phyloP scores from a whole-genome alignment of 805 yeast genomes.

The Candida namnaoensis region DNA sequence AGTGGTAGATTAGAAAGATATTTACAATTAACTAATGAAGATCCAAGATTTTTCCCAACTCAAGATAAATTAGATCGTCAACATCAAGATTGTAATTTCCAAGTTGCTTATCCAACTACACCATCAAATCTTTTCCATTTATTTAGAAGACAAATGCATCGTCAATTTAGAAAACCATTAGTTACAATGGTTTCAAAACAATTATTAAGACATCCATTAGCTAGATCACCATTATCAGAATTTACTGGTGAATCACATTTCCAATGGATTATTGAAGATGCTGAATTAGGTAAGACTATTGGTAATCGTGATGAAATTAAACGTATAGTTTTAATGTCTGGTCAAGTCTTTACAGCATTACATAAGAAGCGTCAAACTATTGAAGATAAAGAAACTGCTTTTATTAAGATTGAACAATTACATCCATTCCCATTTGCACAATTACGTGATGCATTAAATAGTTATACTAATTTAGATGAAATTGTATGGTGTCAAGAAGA shows the following conservation, averaged over 20 bases:
- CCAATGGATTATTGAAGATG: constrained; percentile 95
- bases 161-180: constrained; percentile 95
- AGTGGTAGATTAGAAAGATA: constrained; percentile 97
- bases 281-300: constrained; percentile 72
- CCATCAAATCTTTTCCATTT: constrained; percentile 96
- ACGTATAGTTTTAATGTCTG: constrained; percentile 76
- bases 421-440: constrained; percentile 99
- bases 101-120: constrained; percentile 95
- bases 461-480: constrained; percentile 79
- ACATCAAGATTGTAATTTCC: constrained; percentile 98
- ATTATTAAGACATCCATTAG: constrained; percentile 94
- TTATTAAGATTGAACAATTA: constrained; percentile 84
- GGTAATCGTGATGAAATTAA: constrained; percentile 76
- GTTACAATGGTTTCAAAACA: constrained; percentile 85
- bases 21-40: constrained; percentile 92
- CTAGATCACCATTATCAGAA: constrained; percentile 75
- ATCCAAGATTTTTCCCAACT: constrained; percentile 88
- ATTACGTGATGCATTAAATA: constrained; percentile 72
- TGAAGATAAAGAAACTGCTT: constrained; percentile 77
- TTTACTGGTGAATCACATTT: constrained; percentile 88
- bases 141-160: constrained; percentile 97
- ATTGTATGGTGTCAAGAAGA: constrained; percentile 98
- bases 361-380: constrained; percentile 79
- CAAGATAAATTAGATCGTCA: constrained; percentile 87
- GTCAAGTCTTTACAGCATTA: constrained; percentile 92